A percentile compares a stretch with the other conserved stretches of the same genome.
These are phyloP conservation scores for Myxozyma lipomycoides DNA, from an alignment of 805 yeast genomes.

Conservation along the genomic window DNA sequence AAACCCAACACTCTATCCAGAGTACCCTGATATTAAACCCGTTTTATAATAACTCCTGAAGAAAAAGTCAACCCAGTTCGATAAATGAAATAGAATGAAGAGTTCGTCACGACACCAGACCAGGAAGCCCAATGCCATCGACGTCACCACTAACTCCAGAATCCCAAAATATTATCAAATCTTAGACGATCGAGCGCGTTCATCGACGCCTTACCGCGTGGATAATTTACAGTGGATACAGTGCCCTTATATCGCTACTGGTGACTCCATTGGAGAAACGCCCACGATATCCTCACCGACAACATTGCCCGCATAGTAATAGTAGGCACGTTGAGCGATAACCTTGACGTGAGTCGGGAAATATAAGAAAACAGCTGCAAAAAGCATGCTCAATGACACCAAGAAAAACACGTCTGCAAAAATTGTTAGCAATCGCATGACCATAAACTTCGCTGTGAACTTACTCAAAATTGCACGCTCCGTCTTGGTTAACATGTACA, in stretches of 20 bases:
- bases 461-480: constrained; percentile 23
- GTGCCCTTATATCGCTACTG: background rate
- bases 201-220: background rate
- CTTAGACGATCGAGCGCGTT: too few relatives aligned
- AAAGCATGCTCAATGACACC: constrained; percentile 18
- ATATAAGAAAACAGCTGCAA: constrained; percentile 19
- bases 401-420: constrained; percentile 19
- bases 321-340: constrained; percentile 25
- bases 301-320: constrained; percentile 21
- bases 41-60: too few relatives aligned
- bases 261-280: background rate
- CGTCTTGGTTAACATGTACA: constrained; percentile 19
- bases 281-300: background rate
- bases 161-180: too few relatives aligned
- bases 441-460: background rate
- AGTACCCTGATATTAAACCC: too few relatives aligned
- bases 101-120: too few relatives aligned
- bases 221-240: background rate
- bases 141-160: too few relatives aligned
- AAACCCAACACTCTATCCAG: too few relatives aligned
- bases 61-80: too few relatives aligned
- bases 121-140: too few relatives aligned
- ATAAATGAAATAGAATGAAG: too few relatives aligned
- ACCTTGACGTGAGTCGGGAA: constrained; percentile 24
- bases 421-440: background rate